Evolutionary conservation across 495 filamentous ascomycete genomes (phyloP).

Genomic region (Aspergillus asperescens): DNA sequence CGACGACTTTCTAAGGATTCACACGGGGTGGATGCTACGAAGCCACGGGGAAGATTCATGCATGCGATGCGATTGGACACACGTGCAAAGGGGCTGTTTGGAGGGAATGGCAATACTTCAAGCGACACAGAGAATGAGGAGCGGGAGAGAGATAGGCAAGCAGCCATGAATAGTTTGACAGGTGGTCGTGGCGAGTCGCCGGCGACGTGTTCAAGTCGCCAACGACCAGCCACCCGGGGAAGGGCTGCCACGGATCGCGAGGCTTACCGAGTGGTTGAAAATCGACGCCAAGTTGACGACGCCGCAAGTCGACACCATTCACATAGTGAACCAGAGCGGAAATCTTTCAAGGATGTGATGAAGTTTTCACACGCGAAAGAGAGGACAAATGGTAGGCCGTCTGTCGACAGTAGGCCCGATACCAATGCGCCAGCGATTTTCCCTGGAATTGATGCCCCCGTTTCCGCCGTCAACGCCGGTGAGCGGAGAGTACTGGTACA

Average conservation of each 20-base stretch:
- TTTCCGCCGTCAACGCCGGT: conserved; percentile 78
- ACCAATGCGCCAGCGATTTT: conserved; percentile 45
- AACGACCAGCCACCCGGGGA: conserved; percentile 17
- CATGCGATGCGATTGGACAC: conserved; percentile 6
- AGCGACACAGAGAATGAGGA: conserved; percentile 32
- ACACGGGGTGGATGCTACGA: not conserved
- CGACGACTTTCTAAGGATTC: not conserved
- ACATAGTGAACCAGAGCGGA: conserved; percentile 16
- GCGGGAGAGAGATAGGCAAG: conserved; percentile 35
- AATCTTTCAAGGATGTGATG: conserved; percentile 19
- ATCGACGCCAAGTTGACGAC: conserved; percentile 9
- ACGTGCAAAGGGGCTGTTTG: not conserved
- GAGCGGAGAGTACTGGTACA: conserved; percentile 67
- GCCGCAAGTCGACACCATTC: conserved; percentile 12
- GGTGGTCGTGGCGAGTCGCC: conserved; percentile 22
- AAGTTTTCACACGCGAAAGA: conserved; percentile 22
- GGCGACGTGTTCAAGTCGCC: conserved; percentile 13
- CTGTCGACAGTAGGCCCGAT: conserved; percentile 24
- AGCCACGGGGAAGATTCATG: conserved; percentile 1
- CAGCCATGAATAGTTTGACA: conserved; percentile 36
- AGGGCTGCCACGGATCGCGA: conserved; percentile 16
- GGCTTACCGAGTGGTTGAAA: not conserved
- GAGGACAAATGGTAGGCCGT: conserved; percentile 4
- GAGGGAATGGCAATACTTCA: not conserved
- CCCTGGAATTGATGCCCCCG: conserved; percentile 70